Conservation (phyloP, 2,329 filamentous ascomycete genomes). For the Hypoxylon sp. region DNA sequence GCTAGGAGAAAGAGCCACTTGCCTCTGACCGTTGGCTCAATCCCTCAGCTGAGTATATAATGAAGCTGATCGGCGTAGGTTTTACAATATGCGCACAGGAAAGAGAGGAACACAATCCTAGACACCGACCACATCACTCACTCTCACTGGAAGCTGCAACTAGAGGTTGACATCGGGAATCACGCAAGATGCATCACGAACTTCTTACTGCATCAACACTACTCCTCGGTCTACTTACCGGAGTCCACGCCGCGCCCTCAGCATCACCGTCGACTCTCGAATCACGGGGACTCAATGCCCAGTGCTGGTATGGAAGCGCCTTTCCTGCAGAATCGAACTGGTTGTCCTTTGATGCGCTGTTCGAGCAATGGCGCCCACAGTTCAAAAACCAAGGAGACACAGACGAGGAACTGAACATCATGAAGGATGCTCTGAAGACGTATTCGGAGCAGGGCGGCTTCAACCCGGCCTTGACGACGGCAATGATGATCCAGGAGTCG, state of each 20-base stretch:
- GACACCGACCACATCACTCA: not conserved
- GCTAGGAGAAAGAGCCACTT: not conserved
- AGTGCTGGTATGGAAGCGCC: slow-evolving; percentile 27
- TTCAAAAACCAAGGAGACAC: slow-evolving; percentile 23
- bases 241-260: slow-evolving; percentile 15
- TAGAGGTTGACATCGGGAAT: not conserved
- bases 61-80: not conserved
- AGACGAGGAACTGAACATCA: slow-evolving; percentile 4
- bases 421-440: slow-evolving; percentile 17
- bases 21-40: not conserved
- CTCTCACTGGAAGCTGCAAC: not conserved
- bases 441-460: slow-evolving; percentile 16
- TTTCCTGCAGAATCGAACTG: slow-evolving; percentile 24
- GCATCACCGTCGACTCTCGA: not conserved
- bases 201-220: slow-evolving; percentile 7
- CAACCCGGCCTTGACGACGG: slow-evolving; percentile 18
- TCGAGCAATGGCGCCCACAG: slow-evolving; percentile 15
- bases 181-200: slow-evolving; percentile 18
- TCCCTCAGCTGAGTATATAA: slow-evolving; percentile 16
- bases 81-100: not conserved
- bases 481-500: slow-evolving; percentile 32
- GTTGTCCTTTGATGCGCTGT: slow-evolving; percentile 26
- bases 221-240: slow-evolving; percentile 9
- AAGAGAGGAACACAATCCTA: not conserved
- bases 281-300: not conserved